A percentile compares a stretch with the other conserved stretches of the same genome.
Conservation (phyloP, 2,329 filamentous ascomycete species). For the Alternaria sp. region DNA sequence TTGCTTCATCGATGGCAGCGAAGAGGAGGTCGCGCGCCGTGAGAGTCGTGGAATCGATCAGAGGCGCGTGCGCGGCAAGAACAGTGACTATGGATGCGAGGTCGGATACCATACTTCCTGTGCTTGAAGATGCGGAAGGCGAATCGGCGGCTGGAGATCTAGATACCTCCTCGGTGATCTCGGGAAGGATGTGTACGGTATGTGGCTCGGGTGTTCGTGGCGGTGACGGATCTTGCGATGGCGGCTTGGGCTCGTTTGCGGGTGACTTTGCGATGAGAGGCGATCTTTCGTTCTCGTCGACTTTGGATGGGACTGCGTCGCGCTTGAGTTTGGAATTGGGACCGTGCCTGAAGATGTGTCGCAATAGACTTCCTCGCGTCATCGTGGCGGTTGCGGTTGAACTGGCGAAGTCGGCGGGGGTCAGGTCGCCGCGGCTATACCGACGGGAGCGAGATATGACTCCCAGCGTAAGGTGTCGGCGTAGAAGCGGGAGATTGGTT, state of each 20-base stretch:
- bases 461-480: background rate
- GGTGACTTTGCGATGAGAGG: background rate
- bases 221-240: background rate
- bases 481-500: background rate
- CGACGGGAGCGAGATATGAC: background rate
- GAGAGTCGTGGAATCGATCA: background rate
- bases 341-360: conserved; percentile 23
- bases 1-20: conserved; percentile 17
- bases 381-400: background rate
- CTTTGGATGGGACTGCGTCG: background rate
- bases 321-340: background rate
- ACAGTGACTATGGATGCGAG: background rate
- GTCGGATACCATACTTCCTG: background rate
- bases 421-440: background rate
- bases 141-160: background rate
- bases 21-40: conserved; percentile 15
- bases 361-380: conserved; percentile 14
- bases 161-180: background rate
- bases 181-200: conserved; percentile 1
- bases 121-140: background rate
- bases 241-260: background rate
- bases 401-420: background rate
- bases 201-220: background rate
- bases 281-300: background rate
- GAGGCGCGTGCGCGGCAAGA: background rate